A percentile compares a stretch with the other conserved stretches of the same genome.
Conservation (phyloP, 495 filamentous ascomycete genomes). For the Tuber magnatum region DNA sequence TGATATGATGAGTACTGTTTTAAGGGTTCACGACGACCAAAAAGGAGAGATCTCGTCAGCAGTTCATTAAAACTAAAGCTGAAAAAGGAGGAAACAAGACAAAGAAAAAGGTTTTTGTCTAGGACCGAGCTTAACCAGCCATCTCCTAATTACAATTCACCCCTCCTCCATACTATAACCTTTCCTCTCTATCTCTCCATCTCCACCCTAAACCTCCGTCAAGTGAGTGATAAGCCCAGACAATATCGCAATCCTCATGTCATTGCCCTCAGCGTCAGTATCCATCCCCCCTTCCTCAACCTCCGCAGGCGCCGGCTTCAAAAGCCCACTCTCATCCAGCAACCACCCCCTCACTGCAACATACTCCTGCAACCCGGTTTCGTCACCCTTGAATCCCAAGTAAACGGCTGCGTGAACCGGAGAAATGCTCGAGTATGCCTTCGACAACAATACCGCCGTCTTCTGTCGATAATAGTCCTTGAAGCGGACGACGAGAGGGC, state of each 20-base stretch:
- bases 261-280: conserved; percentile 30
- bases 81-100: not conserved
- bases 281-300: conserved; percentile 38
- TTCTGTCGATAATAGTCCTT: conserved; percentile 47
- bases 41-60: not conserved
- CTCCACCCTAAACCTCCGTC: conserved; percentile 28
- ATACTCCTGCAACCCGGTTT: conserved; percentile 43
- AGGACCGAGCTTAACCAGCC: not conserved
- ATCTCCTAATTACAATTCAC: not conserved
- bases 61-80: not conserved
- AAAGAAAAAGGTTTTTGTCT: not conserved
- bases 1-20: not conserved
- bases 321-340: conserved; percentile 45
- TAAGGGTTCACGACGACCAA: not conserved
- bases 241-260: conserved; percentile 37
- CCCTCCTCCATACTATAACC: not conserved
- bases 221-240: conserved; percentile 38
- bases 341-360: conserved; percentile 46
- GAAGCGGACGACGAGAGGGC: conserved; percentile 44
- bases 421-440: conserved; percentile 49
- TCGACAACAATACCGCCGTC: conserved; percentile 47
- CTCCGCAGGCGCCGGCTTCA: conserved; percentile 44
- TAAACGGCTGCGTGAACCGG: conserved; percentile 46
- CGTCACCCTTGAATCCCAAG: conserved; percentile 45
- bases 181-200: not conserved